These are phyloP conservation scores for Agrocybe praecox DNA, from an alignment of 768 basidiomycete species.

Conservation along the genomic window DNA sequence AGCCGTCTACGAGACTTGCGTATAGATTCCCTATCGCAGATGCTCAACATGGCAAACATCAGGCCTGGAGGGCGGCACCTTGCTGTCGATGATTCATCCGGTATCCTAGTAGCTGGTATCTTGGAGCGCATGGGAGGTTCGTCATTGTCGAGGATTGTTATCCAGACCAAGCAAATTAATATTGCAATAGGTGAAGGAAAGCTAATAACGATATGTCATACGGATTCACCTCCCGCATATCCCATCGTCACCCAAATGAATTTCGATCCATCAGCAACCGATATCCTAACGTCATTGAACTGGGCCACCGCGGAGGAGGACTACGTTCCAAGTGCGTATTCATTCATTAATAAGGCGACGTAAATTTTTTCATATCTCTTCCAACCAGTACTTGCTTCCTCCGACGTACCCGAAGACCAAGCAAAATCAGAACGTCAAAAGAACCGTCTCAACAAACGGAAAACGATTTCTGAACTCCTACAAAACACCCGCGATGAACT, in stretches of 20 bases:
- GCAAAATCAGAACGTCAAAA: conserved; percentile 76
- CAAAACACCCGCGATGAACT: conserved; percentile 73
- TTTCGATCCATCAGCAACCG: conserved; percentile 59
- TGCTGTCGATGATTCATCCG: conserved; percentile 91
- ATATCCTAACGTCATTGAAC: conserved; percentile 72
- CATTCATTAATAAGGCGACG: not conserved
- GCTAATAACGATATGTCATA: conserved; percentile 82
- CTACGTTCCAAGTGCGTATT: conserved; percentile 61
- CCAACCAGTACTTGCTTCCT: conserved; percentile 56
- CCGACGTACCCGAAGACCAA: conserved; percentile 58
- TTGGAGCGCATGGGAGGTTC: conserved; percentile 86
- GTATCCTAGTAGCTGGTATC: conserved; percentile 82
- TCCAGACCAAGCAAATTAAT: conserved; percentile 3
- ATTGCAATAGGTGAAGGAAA: conserved; percentile 66
- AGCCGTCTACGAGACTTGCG: conserved; percentile 82
- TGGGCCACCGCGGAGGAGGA: conserved; percentile 89
- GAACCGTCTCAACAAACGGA: conserved; percentile 74
- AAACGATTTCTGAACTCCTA: conserved; percentile 64
- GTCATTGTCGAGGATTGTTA: conserved; percentile 7
- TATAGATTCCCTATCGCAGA: conserved; percentile 85
- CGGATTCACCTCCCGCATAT: conserved; percentile 92
- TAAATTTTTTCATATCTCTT: conserved; percentile 7
- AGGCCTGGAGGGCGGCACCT: conserved; percentile 87
- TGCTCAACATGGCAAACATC: conserved; percentile 82
- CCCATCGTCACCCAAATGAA: conserved; percentile 87